Base-by-base conservation (phyloP, 108 stramenopile species). In the Skeletonema tropicum region DNA sequence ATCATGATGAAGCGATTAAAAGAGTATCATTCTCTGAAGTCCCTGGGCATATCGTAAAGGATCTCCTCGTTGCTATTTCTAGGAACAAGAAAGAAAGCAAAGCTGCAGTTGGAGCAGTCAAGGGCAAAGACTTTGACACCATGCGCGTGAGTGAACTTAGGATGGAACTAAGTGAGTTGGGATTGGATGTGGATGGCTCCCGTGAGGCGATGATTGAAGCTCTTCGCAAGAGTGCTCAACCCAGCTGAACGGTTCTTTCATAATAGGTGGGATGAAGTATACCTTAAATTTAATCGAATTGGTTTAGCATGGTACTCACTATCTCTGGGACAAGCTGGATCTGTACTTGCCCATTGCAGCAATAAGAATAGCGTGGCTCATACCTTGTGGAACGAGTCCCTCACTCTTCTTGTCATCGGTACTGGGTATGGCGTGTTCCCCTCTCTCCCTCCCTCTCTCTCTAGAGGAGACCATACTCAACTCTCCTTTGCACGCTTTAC, bases 401-500 rank as follows among this genome's bases (percentile, higher is more conserved):
- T n/a, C n/a, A n/a, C n/a, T n/a, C n/a, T n/a, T n/a, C n/a, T n/a
- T n/a, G n/a, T n/a, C n/a, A n/a, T n/a, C n/a, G n/a, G n/a, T n/a
- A n/a, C n/a, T n/a, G n/a, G n/a, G n/a, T n/a, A n/a, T n/a, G n/a
- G n/a, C n/a, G n/a, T n/a, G n/a, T n/a, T n/a, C n/a, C n/a, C n/a
- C n/a, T n/a, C n/a, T n/a, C n/a, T n/a, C n/a, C n/a, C n/a, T n/a
- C n/a, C n/a, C n/a, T n/a, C n/a, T n/a, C n/a, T n/a, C n/a, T n/a
- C n/a, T n/a, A n/a, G n/a, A n/a, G n/a, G n/a, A n/a, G n/a, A n/a
- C n/a, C n/a, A n/a, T n/a, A n/a, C 11, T 41, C 39, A 49, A 14
- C 48, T 49, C 19, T 49, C 48, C 52, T 64, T 73, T 19, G 36
- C 63, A 29, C 60, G 60, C 63, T 73, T 73, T 30, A 15, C 62